Base-by-base conservation (phyloP, 805 yeast species). In the Scheffersomyces ergatensis region DNA sequence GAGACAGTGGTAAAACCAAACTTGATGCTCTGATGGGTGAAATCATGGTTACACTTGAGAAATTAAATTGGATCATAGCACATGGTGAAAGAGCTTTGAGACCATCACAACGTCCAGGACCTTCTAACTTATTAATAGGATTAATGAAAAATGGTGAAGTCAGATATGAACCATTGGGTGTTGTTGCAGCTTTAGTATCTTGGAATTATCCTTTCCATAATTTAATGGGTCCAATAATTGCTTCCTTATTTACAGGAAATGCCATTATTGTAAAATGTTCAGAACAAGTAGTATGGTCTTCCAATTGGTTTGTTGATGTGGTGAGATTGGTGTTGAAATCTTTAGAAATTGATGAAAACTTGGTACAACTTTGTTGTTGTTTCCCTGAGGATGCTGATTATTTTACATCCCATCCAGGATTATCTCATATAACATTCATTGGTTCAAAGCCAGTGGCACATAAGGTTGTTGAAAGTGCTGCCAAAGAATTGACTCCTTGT, bases 191-290 rank as follows among this genome's bases (percentile, higher is more conserved):
- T 0, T 71, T 93, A 45, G 88, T 93, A 1, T 87, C 96, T 3
- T 93, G 99, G 99, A 93, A 93, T 58, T 93, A 93, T 60, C 99
- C 99, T 0, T 83, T 93, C 62, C 99, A 93, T 60, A 93, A 93
- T 62, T 67, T 90, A 38, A 65, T 93, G 73, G 97, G 97, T 2
- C 99, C 99, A 1, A 73, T 93, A 2, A 81, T 90, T 42, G 95
- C 98, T 2, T 79, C 92, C 1, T 62, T 93, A 19, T 88, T 90
- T 57, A 80, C 96, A 4, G 99, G 99, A 4, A 92, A 93, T 56
- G 89, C 90, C 5, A 82, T 89, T 34, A 83, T 93, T 8, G 81
- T 93, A 39, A 93, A 93, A 60, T 92, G 99, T 66, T 88, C 97
- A 9, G 99, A 93, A 63, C 86, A 89, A 54, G 99, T 93, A 1